A percentile compares a stretch with the other conserved stretches of the same genome.
phyloP scores from a whole-genome alignment of 768 basidiomycete genomes.

The Suillus americanus region DNA sequence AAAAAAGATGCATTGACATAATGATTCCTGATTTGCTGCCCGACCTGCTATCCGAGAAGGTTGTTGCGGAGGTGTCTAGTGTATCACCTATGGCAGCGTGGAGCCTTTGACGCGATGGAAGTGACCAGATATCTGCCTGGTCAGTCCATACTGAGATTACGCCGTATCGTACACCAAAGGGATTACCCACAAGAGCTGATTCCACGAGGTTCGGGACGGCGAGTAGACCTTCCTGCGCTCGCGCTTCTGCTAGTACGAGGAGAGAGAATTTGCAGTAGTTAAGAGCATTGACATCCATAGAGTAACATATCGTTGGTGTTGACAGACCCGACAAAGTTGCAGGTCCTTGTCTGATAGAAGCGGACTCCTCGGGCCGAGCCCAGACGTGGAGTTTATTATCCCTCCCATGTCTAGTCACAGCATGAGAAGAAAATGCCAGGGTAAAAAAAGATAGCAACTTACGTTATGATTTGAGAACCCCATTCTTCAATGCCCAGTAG shows the following conservation, averaged over 20 bases:
- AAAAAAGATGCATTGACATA: slow-evolving; percentile 81
- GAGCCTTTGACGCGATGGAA: slow-evolving; percentile 66
- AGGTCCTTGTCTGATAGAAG: slow-evolving; percentile 49
- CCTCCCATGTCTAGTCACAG: slow-evolving; percentile 62
- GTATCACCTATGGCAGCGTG: slow-evolving; percentile 84
- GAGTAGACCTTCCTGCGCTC: slow-evolving; percentile 47
- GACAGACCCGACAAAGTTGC: slow-evolving; percentile 52
- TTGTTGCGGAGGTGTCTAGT: slow-evolving; percentile 25
- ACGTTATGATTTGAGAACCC: slow-evolving; percentile 61
- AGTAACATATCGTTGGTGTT: slow-evolving; percentile 55
- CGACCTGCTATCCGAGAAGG: slow-evolving; percentile 45
- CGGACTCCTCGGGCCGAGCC: slow-evolving; percentile 50
- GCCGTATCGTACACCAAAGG: neutral
- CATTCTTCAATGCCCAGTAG: slow-evolving; percentile 81
- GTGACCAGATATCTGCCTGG: slow-evolving; percentile 85
- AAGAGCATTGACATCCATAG: slow-evolving; percentile 88
- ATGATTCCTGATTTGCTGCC: slow-evolving; percentile 72
- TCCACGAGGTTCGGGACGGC: slow-evolving; percentile 89
- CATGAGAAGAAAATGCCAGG: neutral
- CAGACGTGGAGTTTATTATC: slow-evolving; percentile 87
- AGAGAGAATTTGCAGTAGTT: slow-evolving; percentile 93
- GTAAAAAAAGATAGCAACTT: neutral
- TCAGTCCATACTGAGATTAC: neutral
- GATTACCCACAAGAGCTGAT: slow-evolving; percentile 65
- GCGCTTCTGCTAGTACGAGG: slow-evolving; percentile 28